Base-by-base conservation (phyloP, 228 moss, liverwort and hornwort species). In the Sphagnum fallax region DNA sequence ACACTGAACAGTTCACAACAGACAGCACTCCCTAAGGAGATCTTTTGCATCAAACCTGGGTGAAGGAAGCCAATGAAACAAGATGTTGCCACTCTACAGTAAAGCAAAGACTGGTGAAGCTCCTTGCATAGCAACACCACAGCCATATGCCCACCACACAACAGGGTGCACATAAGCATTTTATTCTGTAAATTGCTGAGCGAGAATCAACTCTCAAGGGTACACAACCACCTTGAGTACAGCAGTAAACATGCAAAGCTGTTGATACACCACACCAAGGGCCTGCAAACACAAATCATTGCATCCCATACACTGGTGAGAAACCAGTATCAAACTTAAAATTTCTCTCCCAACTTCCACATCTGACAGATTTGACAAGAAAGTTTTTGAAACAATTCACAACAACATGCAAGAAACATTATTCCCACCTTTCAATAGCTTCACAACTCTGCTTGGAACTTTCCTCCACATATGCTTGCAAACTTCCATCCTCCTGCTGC, bases 181-280 rank as follows among this genome's bases (percentile, higher is more conserved):
- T 16, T 15, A 61, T 32, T 32, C 32, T 32, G 5, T 52, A 63
- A 53, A 65, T 50, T 48, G 5, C 55, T 12, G 6, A 47, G 52
- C 15, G 18, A 63, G 16, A 51, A 53, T 11, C 4, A 52, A 6
- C 5, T 52, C 8, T 70, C n/a, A 68, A 65, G 32, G 50, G 70
- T 70, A 97, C 55, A 55, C 1, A 55, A 55, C 55, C 55, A 55
- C 97, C 98, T 98, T 98, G 63, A 94, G 77, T 83, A 94, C 98
- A 59, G 94, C 98, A 53, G 94, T 98, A 57, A 94, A 82, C 94
- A 93, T 98, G 11, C 98, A 94, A 73, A 94, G 94, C 69, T 98
- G 87, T 76, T 94, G 92, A 81, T 98, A 98, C 70, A 92, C 87
- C 84, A 98, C 81, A 65, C 98, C 94, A 74, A 98, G 87, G 32